Evolutionary conservation across 495 filamentous ascomycete genomes (phyloP).

Genomic region (Aspergillus coremiiformis): DNA sequence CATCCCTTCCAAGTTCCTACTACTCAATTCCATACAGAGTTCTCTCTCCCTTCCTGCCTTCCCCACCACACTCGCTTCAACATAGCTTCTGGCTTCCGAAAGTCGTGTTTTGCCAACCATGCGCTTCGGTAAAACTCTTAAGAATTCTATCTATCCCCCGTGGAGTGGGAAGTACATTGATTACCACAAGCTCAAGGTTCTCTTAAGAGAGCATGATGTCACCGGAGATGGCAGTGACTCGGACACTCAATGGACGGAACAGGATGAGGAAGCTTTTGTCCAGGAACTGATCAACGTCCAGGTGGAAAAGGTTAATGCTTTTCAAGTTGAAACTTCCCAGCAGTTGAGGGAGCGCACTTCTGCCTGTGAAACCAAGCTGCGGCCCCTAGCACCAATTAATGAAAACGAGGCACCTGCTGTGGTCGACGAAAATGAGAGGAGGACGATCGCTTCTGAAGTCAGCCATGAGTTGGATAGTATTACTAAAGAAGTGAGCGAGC

Average conservation of each 20-base stretch:
- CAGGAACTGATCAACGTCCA: slow-evolving; percentile 91
- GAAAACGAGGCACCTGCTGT: slow-evolving; percentile 23
- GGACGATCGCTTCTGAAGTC: slow-evolving; percentile 55
- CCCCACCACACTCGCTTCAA: not conserved
- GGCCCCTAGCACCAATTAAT: slow-evolving; percentile 33
- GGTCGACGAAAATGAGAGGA: slow-evolving; percentile 35
- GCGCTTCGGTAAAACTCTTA: slow-evolving; percentile 87
- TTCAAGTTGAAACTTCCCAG: slow-evolving; percentile 70
- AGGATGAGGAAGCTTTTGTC: slow-evolving; percentile 90
- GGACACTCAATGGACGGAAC: slow-evolving; percentile 72
- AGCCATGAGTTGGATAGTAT: slow-evolving; percentile 76
- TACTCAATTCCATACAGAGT: too few species aligned
- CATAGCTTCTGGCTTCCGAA: slow-evolving; percentile 5
- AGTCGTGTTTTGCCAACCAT: slow-evolving; percentile 39
- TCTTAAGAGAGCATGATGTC: slow-evolving; percentile 64
- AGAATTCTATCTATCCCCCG: slow-evolving; percentile 70
- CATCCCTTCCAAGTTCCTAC: not conserved
- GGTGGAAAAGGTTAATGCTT: slow-evolving; percentile 88
- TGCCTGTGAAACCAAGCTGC: slow-evolving; percentile 47
- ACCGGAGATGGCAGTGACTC: slow-evolving; percentile 42
- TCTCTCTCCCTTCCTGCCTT: not conserved
- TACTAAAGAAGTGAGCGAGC: slow-evolving; percentile 81
- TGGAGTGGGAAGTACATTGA: slow-evolving; percentile 95
- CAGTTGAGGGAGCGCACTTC: slow-evolving; percentile 60
- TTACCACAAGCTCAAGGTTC: slow-evolving; percentile 81